Evolutionary conservation across 2,329 filamentous ascomycete genomes (phyloP), one percentile per base, ranked within the genome.

Genomic region (Mycosphaerelloides madeirae): DNA sequence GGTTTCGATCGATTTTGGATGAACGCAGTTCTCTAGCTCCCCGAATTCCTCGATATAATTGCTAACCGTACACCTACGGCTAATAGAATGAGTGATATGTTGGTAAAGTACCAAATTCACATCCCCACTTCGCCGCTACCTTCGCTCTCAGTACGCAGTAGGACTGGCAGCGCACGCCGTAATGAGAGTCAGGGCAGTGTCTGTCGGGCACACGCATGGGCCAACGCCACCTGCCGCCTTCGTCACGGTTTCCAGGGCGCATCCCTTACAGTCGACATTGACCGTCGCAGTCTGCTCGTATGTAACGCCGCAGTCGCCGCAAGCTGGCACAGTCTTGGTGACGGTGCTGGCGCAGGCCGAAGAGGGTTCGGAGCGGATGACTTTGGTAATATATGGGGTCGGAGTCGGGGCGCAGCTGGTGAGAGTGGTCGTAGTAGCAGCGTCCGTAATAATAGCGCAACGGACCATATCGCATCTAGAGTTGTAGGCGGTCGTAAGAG

Each of bases 371-470:
- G 37, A 29, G 5, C 22, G 6, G 14, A 16, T 20, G 33, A 31
- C 3, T 6, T 11, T 43, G 6, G 19, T 14, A 7, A 43, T 18
- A 6, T 8, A 29, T 12, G 41, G 41, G 6, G 41, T 43, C 14
- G 28, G n/a, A 25, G 28, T 43, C 9, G 41, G 18, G 15, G 41
- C 41, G 33, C 41, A 43, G 19, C 20, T 33, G 18, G 32, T 43
- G 12, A 36, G 18, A 16, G 41, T 43, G 9, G 32, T 37, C 22
- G 41, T 43, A 14, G 14, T 22, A n/a, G 35, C 41, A 22, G 32
- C 5, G 20, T 34, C 20, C 6, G 32, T 20, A 3, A 33, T 22
- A 11, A 22, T 15, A 6, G 41, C 31, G 32, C 41, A 43, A 19
- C 25, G 32, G 36, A 38, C 36, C 32, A 43, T 35, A 16, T 43